Conservation (phyloP, 208 protist genomes). For the Acanthamoeba culbertsoni region DNA sequence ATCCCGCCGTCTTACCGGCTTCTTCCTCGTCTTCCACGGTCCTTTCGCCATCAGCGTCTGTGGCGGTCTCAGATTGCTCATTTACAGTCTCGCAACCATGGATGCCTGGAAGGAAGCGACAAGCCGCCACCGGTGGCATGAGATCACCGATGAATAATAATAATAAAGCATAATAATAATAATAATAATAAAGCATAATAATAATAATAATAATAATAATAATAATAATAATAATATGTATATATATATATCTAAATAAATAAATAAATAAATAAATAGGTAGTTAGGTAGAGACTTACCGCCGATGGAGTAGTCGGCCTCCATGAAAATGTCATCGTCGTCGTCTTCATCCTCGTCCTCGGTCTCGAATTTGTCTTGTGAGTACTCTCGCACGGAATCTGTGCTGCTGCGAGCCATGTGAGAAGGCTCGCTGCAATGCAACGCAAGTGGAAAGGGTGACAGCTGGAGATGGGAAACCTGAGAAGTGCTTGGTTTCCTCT, state of each 20-base stretch:
- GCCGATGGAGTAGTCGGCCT: neutral
- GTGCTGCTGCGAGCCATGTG: neutral
- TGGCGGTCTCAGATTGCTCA: neutral
- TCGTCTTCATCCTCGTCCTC: conserved; percentile 32
- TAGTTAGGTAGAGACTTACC: too few relatives aligned
- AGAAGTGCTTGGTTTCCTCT: neutral
- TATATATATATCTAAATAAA: too few relatives aligned
- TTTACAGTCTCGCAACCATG: neutral
- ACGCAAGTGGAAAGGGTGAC: neutral
- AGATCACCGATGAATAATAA: too few relatives aligned
- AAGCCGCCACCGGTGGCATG: too few relatives aligned
- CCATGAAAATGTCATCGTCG: conserved; percentile 11
- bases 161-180: too few relatives aligned
- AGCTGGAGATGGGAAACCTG: neutral
- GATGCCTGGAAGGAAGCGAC: neutral
- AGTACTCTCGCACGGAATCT: neutral
- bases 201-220: too few relatives aligned
- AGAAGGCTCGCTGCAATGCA: neutral
- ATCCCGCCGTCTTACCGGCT: too few relatives aligned
- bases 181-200: too few relatives aligned
- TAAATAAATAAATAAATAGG: too few relatives aligned
- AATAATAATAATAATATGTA: too few relatives aligned
- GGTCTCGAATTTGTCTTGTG: conserved; percentile 8
- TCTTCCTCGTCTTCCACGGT: neutral
- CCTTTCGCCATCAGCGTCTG: neutral